These are phyloP conservation scores for Plantago major DNA, from an alignment of 257 asterid species.

Conservation along the genomic window DNA sequence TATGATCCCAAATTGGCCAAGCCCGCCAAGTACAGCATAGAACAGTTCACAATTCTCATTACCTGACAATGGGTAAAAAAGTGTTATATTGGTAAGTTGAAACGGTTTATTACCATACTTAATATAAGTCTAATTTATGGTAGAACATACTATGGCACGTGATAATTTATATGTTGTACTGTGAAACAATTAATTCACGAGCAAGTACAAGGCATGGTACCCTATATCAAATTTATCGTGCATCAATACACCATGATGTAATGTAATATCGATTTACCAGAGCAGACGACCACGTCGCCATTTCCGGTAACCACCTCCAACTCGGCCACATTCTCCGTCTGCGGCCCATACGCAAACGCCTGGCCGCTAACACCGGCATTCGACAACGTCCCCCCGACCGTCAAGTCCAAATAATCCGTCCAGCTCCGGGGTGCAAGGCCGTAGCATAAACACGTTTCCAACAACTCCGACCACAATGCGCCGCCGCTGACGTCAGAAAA, in stretches of 20 bases:
- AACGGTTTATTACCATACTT: not conserved
- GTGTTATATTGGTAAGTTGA: no score
- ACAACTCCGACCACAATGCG: conserved; percentile 83
- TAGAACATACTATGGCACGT: no score
- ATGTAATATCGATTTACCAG: no score
- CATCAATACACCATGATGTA: no score
- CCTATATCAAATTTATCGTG: no score
- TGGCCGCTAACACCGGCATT: conserved; percentile 98
- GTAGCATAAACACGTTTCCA: conserved; percentile 42
- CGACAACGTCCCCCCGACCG: conserved; percentile 92
- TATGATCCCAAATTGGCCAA: conserved; percentile 90
- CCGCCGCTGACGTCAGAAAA: conserved; percentile 86
- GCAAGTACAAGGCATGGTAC: no score
- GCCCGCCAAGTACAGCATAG: conserved; percentile 79
- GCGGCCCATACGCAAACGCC: conserved; percentile 67
- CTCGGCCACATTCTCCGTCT: conserved; percentile 82
- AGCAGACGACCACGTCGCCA: conserved; percentile 69
- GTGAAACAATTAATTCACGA: no score
- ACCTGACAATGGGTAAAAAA: no score
- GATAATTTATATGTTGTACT: no score
- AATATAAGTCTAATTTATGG: no score
- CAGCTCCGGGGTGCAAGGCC: conserved; percentile 83
- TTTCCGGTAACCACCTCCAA: conserved; percentile 90
- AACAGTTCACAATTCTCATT: conserved; percentile 51
- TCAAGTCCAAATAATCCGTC: conserved; percentile 83